Conservation (phyloP, 805 yeast species). For the Yamadazyma tumulicola region DNA sequence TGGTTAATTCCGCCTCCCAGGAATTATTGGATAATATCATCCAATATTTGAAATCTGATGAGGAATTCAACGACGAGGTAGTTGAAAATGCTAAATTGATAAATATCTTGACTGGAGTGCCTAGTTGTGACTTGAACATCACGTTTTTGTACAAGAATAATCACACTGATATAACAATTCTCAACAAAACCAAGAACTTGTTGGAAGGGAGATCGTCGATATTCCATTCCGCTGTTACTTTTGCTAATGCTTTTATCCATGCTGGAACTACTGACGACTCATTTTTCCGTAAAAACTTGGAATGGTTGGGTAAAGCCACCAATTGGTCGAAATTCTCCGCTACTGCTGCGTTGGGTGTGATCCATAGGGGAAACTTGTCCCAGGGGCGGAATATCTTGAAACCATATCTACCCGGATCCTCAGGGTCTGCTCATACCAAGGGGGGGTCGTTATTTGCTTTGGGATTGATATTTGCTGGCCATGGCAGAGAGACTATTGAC, state of each 20-base stretch:
- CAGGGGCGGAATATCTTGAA: constrained; percentile 84
- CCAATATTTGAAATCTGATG: constrained; percentile 34
- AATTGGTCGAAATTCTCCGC: constrained; percentile 98
- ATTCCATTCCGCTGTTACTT: constrained; percentile 93
- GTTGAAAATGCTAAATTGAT: constrained; percentile 44
- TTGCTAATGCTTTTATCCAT: constrained; percentile 91
- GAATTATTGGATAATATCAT: constrained; percentile 66
- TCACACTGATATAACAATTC: constrained; percentile 77
- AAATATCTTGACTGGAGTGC: constrained; percentile 81
- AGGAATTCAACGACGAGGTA: constrained; percentile 20
- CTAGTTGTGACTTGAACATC: constrained; percentile 88
- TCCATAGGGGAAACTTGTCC: constrained; percentile 89
- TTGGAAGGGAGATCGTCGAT: constrained; percentile 91
- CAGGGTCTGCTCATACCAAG: constrained; percentile 82
- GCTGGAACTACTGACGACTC: constrained; percentile 95
- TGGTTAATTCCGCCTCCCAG: constrained; percentile 88
- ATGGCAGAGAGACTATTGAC: constrained; percentile 82
- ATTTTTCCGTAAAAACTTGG: constrained; percentile 84
- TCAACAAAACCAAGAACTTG: constrained; percentile 74
- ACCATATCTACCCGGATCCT: constrained; percentile 84
- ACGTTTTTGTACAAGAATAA: constrained; percentile 85
- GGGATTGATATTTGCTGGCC: constrained; percentile 94
- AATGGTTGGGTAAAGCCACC: constrained; percentile 96
- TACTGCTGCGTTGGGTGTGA: constrained; percentile 96
- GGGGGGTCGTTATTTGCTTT: constrained; percentile 95